Base-by-base conservation (phyloP, 129 eudicot genomes). In the Lactuca saligna region DNA sequence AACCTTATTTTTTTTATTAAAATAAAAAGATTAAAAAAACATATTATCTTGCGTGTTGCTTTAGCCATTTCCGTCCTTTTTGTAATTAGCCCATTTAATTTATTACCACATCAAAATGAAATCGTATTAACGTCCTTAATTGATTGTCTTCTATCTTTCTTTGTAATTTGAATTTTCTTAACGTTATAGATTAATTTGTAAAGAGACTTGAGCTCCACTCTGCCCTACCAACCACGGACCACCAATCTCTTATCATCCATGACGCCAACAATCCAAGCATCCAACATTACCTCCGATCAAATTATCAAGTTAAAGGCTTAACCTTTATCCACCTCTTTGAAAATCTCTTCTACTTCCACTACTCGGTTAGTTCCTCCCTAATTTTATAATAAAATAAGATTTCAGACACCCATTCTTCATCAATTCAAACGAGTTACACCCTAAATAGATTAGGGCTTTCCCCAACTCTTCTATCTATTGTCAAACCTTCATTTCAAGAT, bases 181-280 rank as follows among this genome's bases (percentile, higher is more conserved):
- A 72, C 68, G 61, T 62, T 56, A 32, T 46, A 54, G 44, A 54
- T 61, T 37, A 50, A 61, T 11, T 35, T 29, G 59, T 48, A 60
- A 46, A 46, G 58, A 32, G 62, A 58, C 61, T 17, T 49, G 68
- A 46, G 50, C 56, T 69, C 32, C 65, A 69, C 61, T 17, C 64
- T 20, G 25, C 66, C 49, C 44, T 12, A 65, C 79, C 75, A 38
- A 68, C 75, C 68, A 48, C 73, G 58, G 15, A 55, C 75, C 68
- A 48, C 73, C 64, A 25, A 55, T 73, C 78, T 61, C 48, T 39
- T 35, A 5, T 69, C 33, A 74, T 65, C 64, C 50, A 46, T 64
- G 57, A 64, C 63, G 10, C 77, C 56, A 54, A 31, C 65, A 57
- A 66, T 66, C 50, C 61, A 48, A 58, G 38, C 6, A 35, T 35